phyloP scores from a whole-genome alignment of 345 rosid species.

The Gossypium sturtianum region DNA sequence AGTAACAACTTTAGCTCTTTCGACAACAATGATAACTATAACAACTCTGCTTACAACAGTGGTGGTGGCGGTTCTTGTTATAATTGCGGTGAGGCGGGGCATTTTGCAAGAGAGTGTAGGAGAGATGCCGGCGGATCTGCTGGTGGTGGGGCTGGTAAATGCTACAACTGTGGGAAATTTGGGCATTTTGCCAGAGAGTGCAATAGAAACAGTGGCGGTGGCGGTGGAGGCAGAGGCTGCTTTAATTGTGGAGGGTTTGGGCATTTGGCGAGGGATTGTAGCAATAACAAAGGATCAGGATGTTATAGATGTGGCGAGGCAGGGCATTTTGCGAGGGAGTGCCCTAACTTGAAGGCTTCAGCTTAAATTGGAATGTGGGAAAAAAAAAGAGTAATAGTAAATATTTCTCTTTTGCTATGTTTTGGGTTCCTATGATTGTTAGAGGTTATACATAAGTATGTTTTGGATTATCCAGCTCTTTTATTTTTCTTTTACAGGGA shows the following conservation, averaged over 20 bases:
- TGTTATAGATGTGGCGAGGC: conserved; percentile 27
- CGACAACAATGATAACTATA: conserved; percentile 5
- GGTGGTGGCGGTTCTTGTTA: conserved; percentile 40
- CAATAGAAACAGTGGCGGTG: conserved; percentile 18
- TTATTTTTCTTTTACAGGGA: background rate
- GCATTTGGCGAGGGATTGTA: conserved; percentile 40
- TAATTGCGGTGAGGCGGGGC: conserved; percentile 40
- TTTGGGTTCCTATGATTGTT: background rate
- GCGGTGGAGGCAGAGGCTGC: conserved; percentile 21
- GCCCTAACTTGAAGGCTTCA: conserved; percentile 15
- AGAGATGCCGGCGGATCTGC: conserved; percentile 21
- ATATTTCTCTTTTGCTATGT: conserved; percentile 15
- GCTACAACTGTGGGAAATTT: conserved; percentile 49
- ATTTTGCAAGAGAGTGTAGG: conserved; percentile 49
- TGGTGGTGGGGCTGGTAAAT: conserved; percentile 28
- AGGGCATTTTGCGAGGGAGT: conserved; percentile 44
- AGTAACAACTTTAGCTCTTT: conserved; percentile 10
- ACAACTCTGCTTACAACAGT: conserved; percentile 7
- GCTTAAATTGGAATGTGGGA: background rate
- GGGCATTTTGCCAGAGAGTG: conserved; percentile 73
- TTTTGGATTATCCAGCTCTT: conserved; percentile 1
- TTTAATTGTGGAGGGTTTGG: conserved; percentile 34
- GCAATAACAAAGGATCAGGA: conserved; percentile 5
- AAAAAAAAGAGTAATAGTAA: conserved; percentile 13
- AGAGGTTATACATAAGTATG: conserved; percentile 9